phyloP scores from a whole-genome alignment of 352 stramenopile species.

The Globisporangium radiosum region DNA sequence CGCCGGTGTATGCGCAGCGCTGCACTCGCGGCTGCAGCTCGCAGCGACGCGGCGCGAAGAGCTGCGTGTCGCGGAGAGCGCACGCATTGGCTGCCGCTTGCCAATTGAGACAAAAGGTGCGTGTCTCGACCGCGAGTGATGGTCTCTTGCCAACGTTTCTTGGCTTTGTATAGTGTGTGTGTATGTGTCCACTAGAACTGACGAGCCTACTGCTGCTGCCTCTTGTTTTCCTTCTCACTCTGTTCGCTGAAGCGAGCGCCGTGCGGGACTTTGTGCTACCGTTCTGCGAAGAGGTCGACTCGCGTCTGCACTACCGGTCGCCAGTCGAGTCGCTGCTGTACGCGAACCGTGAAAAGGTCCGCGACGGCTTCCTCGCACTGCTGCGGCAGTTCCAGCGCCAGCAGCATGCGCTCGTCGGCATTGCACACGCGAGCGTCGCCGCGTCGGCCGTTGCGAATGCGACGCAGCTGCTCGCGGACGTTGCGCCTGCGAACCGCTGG shows the following conservation, averaged over 20 bases:
- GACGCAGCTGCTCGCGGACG: constrained; percentile 26
- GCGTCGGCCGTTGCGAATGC: constrained; percentile 22
- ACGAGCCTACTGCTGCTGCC: neutral
- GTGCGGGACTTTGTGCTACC: constrained; percentile 51
- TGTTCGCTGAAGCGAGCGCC: constrained; percentile 17
- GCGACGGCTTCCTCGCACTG: constrained; percentile 48
- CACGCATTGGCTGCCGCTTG: constrained; percentile 38
- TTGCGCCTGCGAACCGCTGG: constrained; percentile 51
- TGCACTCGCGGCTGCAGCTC: constrained; percentile 24
- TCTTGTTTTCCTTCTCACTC: neutral
- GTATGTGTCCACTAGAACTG: too few species aligned
- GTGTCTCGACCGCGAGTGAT: neutral
- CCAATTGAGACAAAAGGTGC: constrained; percentile 47
- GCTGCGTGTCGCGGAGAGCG: constrained; percentile 42
- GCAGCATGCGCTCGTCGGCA: constrained; percentile 42
- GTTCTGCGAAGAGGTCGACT: constrained; percentile 67
- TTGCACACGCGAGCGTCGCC: constrained; percentile 24
- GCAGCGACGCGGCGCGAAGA: constrained; percentile 31
- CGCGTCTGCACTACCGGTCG: constrained; percentile 55
- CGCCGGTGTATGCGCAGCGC: constrained; percentile 18
- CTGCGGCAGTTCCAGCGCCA: constrained; percentile 55
- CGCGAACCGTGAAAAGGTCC: constrained; percentile 61
- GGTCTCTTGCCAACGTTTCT: too few species aligned
- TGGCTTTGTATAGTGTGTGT: too few species aligned
- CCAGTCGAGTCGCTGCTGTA: constrained; percentile 43